These are phyloP conservation scores for Lyophyllum decastes DNA, from an alignment of 768 basidiomycete genomes.

Conservation along the genomic window DNA sequence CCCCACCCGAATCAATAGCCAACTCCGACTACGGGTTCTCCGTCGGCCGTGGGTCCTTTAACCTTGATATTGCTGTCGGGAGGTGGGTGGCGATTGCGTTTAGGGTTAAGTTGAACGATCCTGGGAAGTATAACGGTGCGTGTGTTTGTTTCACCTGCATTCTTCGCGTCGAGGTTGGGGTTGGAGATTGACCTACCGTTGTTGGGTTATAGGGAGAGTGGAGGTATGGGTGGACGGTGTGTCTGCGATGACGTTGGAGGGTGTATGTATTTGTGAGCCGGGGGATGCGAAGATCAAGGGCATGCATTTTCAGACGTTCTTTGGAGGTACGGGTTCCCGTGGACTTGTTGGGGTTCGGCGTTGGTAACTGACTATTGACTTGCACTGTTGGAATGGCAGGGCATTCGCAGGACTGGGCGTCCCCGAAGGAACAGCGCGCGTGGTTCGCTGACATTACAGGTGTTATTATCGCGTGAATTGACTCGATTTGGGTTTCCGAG, in stretches of 20 bases:
- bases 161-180: not conserved
- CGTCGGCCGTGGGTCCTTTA: constrained; percentile 66
- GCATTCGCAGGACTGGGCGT: constrained; percentile 58
- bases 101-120: constrained; percentile 68
- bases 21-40: constrained; percentile 67
- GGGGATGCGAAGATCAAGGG: constrained; percentile 56
- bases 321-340: constrained; percentile 55
- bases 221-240: constrained; percentile 65
- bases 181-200: not conserved
- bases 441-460: constrained; percentile 58
- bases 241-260: constrained; percentile 50
- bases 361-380: too few relatives aligned
- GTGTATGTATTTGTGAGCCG: constrained; percentile 48
- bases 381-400: constrained; percentile 32
- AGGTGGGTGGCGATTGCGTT: constrained; percentile 65
- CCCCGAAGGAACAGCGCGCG: constrained; percentile 52
- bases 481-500: not conserved
- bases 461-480: constrained; percentile 27
- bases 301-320: constrained; percentile 78
- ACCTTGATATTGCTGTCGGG: constrained; percentile 49
- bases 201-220: constrained; percentile 51
- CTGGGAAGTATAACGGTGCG: constrained; percentile 58
- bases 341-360: too few relatives aligned
- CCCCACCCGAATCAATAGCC: constrained; percentile 49
- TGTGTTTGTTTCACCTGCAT: not conserved